Base-by-base conservation (phyloP, 1,284 basidiomycete genomes). In the Leccinum subspadiceum region DNA sequence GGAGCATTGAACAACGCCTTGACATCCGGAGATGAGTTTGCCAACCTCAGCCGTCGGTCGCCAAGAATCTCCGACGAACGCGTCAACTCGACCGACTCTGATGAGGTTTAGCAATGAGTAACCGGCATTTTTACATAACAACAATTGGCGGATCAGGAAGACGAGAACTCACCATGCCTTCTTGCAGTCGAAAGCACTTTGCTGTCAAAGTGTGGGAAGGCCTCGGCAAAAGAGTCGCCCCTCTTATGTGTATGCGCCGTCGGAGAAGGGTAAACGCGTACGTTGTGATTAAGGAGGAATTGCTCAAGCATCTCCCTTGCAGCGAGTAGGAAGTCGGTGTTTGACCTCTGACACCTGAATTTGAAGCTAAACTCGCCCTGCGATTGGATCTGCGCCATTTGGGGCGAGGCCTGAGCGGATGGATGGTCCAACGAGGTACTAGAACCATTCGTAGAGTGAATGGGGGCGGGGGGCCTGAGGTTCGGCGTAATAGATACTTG, bases 161-260 rank as follows among this genome's bases (percentile, higher is more conserved):
- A 10, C 41, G 46, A 64, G 56, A 51, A 78, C 82, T 70, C 69
- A 83, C 88, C 86, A 67, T 89, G 86, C 52, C 86, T 84, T 65
- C 83, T 81, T 35, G 88, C 85, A 20, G 90, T 89, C 1, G 92
- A 89, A 44, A 96, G 80, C 2, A 98, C 86, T 76, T 96, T 97
- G 77, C 92, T 95, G 72, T 97, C 94, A 75, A 98, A 98, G 75
- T 97, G 95, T 35, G 94, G 92, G 81, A 98, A 96, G 1, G 95
- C 92, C 69, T 96, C 93, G 24, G 94, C 90, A 70, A 96, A 96
- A 4, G 93, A 94, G 72, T 98, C 96, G 29, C 90, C 90, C 51
- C 93, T 83, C 75, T 90, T 90, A 71, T 92, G 89, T 2, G 83
- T 84, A 66, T 86, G 84, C 39, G 84, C 82, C 15, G 86, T 89